phyloP scores from a whole-genome alignment of 2,329 filamentous ascomycete species.

The Xylariaceae sp. region DNA sequence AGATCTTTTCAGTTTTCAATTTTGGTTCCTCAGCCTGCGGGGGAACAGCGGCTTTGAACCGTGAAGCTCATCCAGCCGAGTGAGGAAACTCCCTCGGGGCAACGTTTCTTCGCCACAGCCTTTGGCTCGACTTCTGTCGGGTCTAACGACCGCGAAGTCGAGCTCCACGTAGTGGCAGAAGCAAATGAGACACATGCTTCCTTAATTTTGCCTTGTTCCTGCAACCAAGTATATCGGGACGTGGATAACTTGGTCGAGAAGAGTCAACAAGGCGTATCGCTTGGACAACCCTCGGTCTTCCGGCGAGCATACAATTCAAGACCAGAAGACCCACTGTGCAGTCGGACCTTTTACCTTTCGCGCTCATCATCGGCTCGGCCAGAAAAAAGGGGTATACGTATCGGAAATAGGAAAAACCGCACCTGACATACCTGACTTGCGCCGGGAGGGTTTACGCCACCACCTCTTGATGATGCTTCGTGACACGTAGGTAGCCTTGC shows the following conservation, averaged over 20 bases:
- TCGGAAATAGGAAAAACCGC: conserved; percentile 1
- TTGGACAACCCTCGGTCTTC: conserved; percentile 23
- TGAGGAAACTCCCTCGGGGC: conserved; percentile 5
- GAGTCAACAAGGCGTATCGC: conserved; percentile 23
- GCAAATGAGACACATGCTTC: conserved; percentile 11
- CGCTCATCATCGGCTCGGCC: conserved; percentile 42
- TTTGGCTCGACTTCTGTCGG: conserved; percentile 53
- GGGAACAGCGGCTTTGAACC: conserved; percentile 48
- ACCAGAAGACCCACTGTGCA: conserved; percentile 38
- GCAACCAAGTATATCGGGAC: conserved; percentile 10
- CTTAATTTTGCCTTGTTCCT: conserved; percentile 18
- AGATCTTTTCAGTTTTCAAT: conserved; percentile 71
- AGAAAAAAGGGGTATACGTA: conserved; percentile 1
- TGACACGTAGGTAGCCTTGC: conserved; percentile 18
- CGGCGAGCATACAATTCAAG: conserved; percentile 31
- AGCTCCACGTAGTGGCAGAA: conserved; percentile 52
- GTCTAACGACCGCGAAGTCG: conserved; percentile 36
- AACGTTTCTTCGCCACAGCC: conserved; percentile 50
- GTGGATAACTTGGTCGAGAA: conserved; percentile 6
- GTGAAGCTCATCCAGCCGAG: conserved; percentile 24
- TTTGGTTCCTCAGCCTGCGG: conserved; percentile 46
- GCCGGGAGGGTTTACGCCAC: conserved; percentile 5
- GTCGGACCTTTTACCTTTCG: conserved; percentile 47
- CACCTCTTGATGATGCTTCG: background rate
- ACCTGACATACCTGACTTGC: conserved; percentile 6